Conservation (phyloP, 108 stramenopile genomes). For the Schizochytrium sp. region DNA sequence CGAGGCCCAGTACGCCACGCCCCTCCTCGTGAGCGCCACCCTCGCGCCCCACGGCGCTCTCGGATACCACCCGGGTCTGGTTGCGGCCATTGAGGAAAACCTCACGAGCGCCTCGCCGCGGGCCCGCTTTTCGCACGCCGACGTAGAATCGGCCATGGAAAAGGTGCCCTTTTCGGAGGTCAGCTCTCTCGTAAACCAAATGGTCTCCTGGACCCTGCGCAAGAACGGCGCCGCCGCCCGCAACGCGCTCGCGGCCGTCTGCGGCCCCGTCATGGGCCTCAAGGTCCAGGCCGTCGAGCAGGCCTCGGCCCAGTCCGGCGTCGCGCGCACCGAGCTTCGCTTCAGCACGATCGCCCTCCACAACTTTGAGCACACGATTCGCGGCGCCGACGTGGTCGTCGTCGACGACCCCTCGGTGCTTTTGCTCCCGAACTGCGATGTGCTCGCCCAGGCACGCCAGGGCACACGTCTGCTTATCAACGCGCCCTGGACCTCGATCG, state of each 20-base stretch:
- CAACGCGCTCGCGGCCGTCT: background rate
- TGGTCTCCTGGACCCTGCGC: background rate
- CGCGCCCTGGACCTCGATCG: background rate
- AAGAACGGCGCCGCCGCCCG: background rate
- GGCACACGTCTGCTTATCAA: background rate
- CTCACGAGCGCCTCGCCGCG: background rate
- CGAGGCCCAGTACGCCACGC: background rate
- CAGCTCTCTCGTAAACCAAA: background rate
- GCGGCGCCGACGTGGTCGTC: background rate
- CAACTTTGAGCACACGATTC: background rate
- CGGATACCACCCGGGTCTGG: background rate
- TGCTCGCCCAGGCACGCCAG: background rate
- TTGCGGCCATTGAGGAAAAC: background rate
- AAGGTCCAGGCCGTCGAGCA: background rate
- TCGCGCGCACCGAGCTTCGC: constrained; percentile 1
- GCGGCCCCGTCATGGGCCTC: constrained; percentile 5
- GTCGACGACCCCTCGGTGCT: background rate
- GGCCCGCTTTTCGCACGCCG: background rate
- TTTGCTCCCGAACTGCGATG: background rate
- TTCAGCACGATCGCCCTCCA: background rate
- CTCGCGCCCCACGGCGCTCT: background rate
- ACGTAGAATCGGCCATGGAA: background rate
- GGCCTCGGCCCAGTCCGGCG: background rate
- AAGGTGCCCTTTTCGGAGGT: background rate
- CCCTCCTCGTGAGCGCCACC: background rate